Evolutionary conservation across 768 basidiomycete species (phyloP).

Genomic region (Pulveroboletus sp.): DNA sequence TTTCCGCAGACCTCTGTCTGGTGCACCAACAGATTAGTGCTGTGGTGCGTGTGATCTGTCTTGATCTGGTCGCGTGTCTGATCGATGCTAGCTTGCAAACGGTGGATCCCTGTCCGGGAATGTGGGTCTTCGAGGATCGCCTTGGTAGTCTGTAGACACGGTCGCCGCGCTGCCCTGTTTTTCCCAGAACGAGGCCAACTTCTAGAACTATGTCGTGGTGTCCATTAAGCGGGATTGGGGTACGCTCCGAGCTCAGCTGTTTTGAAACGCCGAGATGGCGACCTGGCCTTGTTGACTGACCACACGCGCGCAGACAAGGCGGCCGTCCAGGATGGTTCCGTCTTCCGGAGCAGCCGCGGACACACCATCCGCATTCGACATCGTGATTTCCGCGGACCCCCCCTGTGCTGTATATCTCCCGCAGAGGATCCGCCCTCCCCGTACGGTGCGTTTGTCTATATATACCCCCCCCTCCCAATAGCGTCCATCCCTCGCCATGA

Average conservation of each 20-base stretch:
- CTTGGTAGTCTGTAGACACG: conserved; percentile 26
- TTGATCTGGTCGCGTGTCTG: background rate
- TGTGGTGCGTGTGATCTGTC: conserved; percentile 19
- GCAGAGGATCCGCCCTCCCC: conserved; percentile 26
- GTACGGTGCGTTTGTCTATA: conserved; percentile 30
- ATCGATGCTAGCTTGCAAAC: conserved; percentile 26
- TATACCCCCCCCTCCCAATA: conserved; percentile 6
- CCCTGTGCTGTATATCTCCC: conserved; percentile 12
- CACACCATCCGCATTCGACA: conserved; percentile 21
- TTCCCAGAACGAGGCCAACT: too few species aligned
- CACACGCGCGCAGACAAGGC: too few species aligned
- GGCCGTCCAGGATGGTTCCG: too few species aligned
- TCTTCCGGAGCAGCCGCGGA: too few species aligned
- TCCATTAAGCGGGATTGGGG: too few species aligned
- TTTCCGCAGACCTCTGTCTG: conserved; percentile 29
- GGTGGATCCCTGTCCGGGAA: conserved; percentile 27
- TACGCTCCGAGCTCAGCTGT: too few species aligned
- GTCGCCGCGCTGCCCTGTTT: too few species aligned
- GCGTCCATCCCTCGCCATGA: conserved; percentile 21
- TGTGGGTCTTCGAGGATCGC: conserved; percentile 30
- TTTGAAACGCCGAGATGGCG: too few species aligned
- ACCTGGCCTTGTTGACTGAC: too few species aligned
- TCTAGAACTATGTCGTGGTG: too few species aligned
- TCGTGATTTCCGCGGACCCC: conserved; percentile 33
- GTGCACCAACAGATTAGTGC: conserved; percentile 32